Evolutionary conservation across 192 early-diverging fungal species (phyloP).

Genomic region (Jimgerdemannia flammicorona): DNA sequence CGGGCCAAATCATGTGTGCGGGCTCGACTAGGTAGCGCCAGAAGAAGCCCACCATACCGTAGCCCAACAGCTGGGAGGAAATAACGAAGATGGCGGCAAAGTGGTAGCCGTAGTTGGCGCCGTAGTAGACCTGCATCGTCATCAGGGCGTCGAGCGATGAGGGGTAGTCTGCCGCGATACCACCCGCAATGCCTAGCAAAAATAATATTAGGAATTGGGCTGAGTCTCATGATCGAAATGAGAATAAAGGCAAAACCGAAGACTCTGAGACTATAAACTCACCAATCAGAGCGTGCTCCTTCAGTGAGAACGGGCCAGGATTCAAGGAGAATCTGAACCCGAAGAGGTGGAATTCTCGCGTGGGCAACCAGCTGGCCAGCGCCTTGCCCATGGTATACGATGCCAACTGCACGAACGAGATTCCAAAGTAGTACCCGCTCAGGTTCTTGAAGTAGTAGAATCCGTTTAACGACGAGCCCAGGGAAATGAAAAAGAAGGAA

Average conservation of each 20-base stretch:
- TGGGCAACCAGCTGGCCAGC: conserved; percentile 60
- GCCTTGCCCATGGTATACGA: conserved; percentile 71
- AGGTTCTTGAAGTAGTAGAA: conserved; percentile 66
- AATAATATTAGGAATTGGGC: too few species aligned
- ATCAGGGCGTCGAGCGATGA: conserved; percentile 77
- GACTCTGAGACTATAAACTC: too few species aligned
- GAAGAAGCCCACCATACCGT: conserved; percentile 34
- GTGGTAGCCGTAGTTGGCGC: conserved; percentile 59
- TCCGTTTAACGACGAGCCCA: conserved; percentile 21
- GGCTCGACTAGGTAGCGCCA: conserved; percentile 32
- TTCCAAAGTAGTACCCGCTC: conserved; percentile 47
- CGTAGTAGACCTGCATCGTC: conserved; percentile 64
- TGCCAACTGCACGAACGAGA: conserved; percentile 71
- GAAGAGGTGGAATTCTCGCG: conserved; percentile 42
- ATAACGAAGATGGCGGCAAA: conserved; percentile 62
- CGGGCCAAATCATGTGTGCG: conserved; percentile 21
- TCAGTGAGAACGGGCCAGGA: conserved; percentile 84
- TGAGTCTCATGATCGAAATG: too few species aligned
- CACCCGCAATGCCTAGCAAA: conserved; percentile 55
- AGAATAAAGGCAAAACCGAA: too few species aligned
- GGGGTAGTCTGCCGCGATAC: conserved; percentile 61
- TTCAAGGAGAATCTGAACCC: conserved; percentile 59
- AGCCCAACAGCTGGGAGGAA: conserved; percentile 55
- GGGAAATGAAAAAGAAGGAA: neutral
- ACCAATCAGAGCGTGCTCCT: conserved; percentile 82